These are phyloP conservation scores for Golubevia pallescens DNA, from an alignment of 1,284 basidiomycete genomes.

Conservation along the genomic window DNA sequence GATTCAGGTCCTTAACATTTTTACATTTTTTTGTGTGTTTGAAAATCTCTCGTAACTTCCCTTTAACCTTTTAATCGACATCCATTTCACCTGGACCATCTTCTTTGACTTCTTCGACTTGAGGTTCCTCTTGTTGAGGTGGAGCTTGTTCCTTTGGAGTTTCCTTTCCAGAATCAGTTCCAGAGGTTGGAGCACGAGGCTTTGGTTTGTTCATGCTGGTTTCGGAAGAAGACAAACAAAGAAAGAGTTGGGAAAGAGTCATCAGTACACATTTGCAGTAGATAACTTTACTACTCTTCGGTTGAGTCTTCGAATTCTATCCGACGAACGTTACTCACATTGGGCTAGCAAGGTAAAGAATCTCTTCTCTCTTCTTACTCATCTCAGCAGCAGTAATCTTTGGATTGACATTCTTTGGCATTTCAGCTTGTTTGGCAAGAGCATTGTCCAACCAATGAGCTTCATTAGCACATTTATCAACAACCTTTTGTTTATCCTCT, in stretches of 20 bases:
- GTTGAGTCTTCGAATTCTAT: background rate
- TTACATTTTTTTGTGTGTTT: too few relatives aligned
- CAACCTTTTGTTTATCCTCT: constrained; percentile 62
- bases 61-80: constrained; percentile 34
- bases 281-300: background rate
- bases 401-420: constrained; percentile 61
- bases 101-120: constrained; percentile 22
- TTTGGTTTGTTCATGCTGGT: constrained; percentile 48
- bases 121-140: constrained; percentile 26
- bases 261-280: constrained; percentile 11
- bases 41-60: background rate
- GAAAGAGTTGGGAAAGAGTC: background rate
- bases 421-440: constrained; percentile 57
- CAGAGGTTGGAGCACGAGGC: constrained; percentile 16
- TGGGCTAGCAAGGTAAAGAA: constrained; percentile 51
- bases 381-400: constrained; percentile 56
- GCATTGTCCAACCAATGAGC: constrained; percentile 60
- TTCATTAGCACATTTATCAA: constrained; percentile 57
- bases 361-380: constrained; percentile 58
- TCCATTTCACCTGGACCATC: constrained; percentile 51
- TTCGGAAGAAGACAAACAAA: constrained; percentile 1
- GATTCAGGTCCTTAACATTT: too few relatives aligned
- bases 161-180: constrained; percentile 25
- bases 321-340: constrained; percentile 29
- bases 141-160: constrained; percentile 28